Evolutionary conservation across 2,329 filamentous ascomycete species (phyloP), one percentile per base, ranked within the genome.

Genomic region (Neobulgaria alba): DNA sequence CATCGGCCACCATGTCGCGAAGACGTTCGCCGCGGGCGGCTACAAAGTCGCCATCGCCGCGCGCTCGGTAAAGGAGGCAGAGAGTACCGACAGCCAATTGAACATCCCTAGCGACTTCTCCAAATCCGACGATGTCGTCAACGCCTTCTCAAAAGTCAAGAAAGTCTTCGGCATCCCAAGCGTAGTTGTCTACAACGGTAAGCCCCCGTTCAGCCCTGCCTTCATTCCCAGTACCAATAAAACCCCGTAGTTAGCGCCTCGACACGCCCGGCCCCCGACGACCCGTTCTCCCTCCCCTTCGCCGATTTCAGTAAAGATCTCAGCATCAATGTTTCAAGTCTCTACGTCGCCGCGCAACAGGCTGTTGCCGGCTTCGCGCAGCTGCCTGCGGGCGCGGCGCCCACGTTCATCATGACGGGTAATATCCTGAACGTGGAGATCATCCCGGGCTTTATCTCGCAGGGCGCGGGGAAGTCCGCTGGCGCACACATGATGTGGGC

Each of bases 381-480:
- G 17, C 51, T 58, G 7, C 51, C 52, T 9, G 29, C 17, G 3
- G 39, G 53, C 3, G 53, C 52, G 4, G 57, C 61, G n/a, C 64
- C 58, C 46, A 63, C 64, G 4, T 70, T 70, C 50, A 67, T 67
- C 37, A 66, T 58, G 48, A 67, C 63, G 3, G 67, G 67, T 8
- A 69, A 70, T 46, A 57, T 59, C 5, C 44, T 64, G 14, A 69
- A 68, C 46, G 49, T 41, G 1, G 45, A 33, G 0, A 41, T 58
- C 4, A 41, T 67, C 2, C 48, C 57, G 3, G 29, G 41, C n/a
- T 46, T 67, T 21, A 21, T 68, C 30, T 53, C 51, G 32, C 45
- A 58, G 17, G 67, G 67, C 3, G 49, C 64, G 4, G 66, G 65
- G 0, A 69, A 69, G 48, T 53, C 62, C 3, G 65, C 62, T 4